Evolutionary conservation across 2,329 filamentous ascomycete species (phyloP).

Genomic region (Ophiostoma australiae): DNA sequence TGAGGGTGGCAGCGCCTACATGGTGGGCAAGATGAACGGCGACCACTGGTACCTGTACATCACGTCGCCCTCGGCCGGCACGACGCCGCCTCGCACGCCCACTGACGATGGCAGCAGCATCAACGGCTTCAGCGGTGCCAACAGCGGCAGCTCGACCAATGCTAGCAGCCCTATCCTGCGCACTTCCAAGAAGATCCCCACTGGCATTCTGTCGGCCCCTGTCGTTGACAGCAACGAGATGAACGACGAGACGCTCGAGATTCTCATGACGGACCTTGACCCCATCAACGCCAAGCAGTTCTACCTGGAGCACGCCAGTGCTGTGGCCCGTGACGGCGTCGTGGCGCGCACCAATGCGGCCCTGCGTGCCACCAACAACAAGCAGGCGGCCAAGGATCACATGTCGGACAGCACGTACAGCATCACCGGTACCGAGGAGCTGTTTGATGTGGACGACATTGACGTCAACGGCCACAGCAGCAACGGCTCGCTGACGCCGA

Average conservation of each 20-base stretch:
- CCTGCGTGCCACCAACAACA: constrained; percentile 34
- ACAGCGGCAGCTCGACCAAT: constrained; percentile 12
- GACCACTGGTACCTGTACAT: constrained; percentile 99
- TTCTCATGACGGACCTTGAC: constrained; percentile 68
- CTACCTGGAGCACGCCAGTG: constrained; percentile 69
- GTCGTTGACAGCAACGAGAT: constrained; percentile 41
- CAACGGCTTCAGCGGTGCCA: neutral
- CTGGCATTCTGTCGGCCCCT: constrained; percentile 38
- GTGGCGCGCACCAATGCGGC: constrained; percentile 62
- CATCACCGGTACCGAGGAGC: constrained; percentile 48
- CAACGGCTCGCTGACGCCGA: constrained; percentile 52
- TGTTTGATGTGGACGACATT: constrained; percentile 78
- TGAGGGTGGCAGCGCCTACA: constrained; percentile 88
- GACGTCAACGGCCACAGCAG: constrained; percentile 50
- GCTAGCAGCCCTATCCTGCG: neutral
- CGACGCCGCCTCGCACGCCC: constrained; percentile 81
- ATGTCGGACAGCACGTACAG: constrained; percentile 49
- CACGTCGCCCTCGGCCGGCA: constrained; percentile 72
- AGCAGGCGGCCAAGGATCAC: constrained; percentile 43
- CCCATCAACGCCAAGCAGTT: constrained; percentile 66
- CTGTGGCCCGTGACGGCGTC: constrained; percentile 77
- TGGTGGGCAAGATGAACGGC: constrained; percentile 99
- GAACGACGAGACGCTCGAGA: constrained; percentile 71
- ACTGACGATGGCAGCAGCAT: constrained; percentile 38
- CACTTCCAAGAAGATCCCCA: constrained; percentile 49